Percentiles rank a stretch among this genome's conserved stretches.
phyloP scores from a whole-genome alignment of 1,284 basidiomycete genomes.

The Ceratobasidium sp. region DNA sequence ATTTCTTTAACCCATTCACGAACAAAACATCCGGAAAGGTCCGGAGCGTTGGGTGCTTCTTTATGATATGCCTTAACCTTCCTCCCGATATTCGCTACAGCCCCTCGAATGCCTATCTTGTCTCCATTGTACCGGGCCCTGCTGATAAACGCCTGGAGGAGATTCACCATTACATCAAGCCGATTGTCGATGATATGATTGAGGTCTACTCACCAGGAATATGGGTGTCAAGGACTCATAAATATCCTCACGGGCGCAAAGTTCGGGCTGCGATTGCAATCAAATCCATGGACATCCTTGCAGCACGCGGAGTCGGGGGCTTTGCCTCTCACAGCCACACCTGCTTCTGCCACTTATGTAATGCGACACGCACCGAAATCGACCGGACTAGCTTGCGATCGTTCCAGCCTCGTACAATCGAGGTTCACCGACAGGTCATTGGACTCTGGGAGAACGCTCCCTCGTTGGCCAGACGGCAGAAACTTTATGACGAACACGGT shows the following conservation, averaged over 20 bases:
- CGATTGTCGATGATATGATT: background rate
- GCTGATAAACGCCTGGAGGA: too few relatives aligned
- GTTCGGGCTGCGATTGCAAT: background rate
- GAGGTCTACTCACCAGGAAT: background rate
- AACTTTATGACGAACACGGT: background rate
- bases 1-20: constrained; percentile 42
- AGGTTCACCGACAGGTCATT: background rate
- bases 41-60: constrained; percentile 31
- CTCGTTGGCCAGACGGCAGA: too few relatives aligned
- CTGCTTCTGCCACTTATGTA: background rate
- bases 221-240: background rate
- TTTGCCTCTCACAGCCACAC: background rate
- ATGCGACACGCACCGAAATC: background rate
- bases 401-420: background rate
- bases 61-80: constrained; percentile 45
- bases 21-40: constrained; percentile 11
- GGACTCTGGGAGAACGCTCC: background rate
- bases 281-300: background rate
- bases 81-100: constrained; percentile 46
- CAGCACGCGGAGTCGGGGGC: background rate
- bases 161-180: too few relatives aligned
- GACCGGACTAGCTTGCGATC: background rate
- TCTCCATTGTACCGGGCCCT: background rate
- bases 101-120: constrained; percentile 48
- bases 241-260: background rate